Conservation (phyloP, 805 yeast species). For the Clavispora vitiphila region DNA sequence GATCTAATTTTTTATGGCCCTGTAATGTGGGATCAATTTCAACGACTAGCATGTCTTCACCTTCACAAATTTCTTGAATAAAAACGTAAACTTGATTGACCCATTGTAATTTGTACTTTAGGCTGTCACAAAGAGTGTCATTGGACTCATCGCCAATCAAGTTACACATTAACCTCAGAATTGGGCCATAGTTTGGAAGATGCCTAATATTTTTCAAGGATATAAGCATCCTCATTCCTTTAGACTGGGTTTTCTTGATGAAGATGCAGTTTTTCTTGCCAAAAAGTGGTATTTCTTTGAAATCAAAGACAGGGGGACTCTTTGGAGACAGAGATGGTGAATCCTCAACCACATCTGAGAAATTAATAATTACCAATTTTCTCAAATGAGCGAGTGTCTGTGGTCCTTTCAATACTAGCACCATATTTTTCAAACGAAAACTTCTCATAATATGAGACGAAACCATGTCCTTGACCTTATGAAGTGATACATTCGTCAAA, state of each 20-base stretch:
- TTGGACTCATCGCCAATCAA: slow-evolving; percentile 59
- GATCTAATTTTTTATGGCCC: slow-evolving; percentile 37
- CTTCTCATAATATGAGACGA: slow-evolving; percentile 34
- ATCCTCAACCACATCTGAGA: slow-evolving; percentile 15
- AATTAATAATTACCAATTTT: slow-evolving; percentile 44
- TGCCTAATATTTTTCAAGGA: neutral
- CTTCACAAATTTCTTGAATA: slow-evolving; percentile 31
- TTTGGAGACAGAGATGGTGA: neutral
- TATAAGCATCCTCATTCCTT: neutral
- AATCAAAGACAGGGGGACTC: neutral
- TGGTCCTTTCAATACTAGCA: slow-evolving; percentile 60
- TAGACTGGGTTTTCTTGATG: too few species aligned
- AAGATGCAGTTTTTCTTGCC: neutral
- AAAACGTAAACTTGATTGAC: slow-evolving; percentile 39
- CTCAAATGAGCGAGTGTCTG: slow-evolving; percentile 56
- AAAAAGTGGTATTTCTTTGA: neutral
- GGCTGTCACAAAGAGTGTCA: slow-evolving; percentile 42
- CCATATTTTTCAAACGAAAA: slow-evolving; percentile 47
- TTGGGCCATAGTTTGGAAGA: slow-evolving; percentile 14
- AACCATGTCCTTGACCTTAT: slow-evolving; percentile 29
- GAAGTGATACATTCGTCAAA: slow-evolving; percentile 16
- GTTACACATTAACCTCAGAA: slow-evolving; percentile 47
- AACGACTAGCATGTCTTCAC: slow-evolving; percentile 40
- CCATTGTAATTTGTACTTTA: slow-evolving; percentile 27
- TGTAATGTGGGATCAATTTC: slow-evolving; percentile 45